Conservation (phyloP, 2,329 filamentous ascomycete genomes). For the Byssoonygena ceratinophila region DNA sequence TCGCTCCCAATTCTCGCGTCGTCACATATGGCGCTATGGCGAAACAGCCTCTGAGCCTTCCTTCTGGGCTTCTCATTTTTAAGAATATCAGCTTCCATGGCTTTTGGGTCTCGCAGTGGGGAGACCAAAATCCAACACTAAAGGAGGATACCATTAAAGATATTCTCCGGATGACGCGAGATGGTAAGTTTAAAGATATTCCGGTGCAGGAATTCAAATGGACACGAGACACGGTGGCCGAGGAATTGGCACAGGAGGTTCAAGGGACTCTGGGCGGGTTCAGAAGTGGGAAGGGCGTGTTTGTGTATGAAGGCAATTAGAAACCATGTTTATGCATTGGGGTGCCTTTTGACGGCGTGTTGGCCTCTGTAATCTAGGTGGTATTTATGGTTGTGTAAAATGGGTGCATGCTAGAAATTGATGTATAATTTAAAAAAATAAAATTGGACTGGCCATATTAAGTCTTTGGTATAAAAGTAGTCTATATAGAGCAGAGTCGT, state of each 20-base stretch:
- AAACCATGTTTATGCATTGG: neutral
- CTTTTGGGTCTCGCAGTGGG: constrained; percentile 93
- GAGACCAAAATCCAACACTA: constrained; percentile 58
- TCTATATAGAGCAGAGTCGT: too few species aligned
- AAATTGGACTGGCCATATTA: too few species aligned
- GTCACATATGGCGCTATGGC: constrained; percentile 97
- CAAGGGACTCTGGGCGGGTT: constrained; percentile 77
- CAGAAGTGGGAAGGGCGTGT: constrained; percentile 77
- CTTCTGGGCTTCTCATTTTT: constrained; percentile 82
- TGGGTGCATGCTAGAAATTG: neutral
- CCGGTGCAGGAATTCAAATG: constrained; percentile 75
- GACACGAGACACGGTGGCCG: constrained; percentile 67
- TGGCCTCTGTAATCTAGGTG: neutral
- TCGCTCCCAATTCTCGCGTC: constrained; percentile 59
- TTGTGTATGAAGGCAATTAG: constrained; percentile 57
- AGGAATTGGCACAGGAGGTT: constrained; percentile 59
- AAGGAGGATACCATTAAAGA: constrained; percentile 76
- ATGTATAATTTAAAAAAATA: too few species aligned
- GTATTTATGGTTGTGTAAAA: neutral
- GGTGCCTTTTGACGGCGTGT: neutral
- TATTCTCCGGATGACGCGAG: constrained; percentile 62
- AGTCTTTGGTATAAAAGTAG: too few species aligned
- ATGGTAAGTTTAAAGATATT: constrained; percentile 69
- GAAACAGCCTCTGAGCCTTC: constrained; percentile 69
- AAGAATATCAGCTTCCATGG: constrained; percentile 80